These are phyloP conservation scores for Penicillium psychrofluorescens DNA, from an alignment of 495 filamentous ascomycete species.

Conservation along the genomic window DNA sequence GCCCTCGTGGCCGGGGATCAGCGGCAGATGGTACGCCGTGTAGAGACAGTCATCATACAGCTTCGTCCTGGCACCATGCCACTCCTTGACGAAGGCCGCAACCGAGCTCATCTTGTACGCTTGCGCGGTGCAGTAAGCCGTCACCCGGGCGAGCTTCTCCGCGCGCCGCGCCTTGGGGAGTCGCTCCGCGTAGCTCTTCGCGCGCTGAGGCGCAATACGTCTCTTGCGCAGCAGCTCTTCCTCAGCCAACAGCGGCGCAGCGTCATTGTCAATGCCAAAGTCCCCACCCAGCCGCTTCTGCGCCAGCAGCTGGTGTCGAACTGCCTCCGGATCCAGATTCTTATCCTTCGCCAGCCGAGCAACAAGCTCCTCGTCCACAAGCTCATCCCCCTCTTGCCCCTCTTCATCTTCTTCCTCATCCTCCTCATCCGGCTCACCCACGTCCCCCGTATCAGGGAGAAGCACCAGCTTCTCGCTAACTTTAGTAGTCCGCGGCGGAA, in stretches of 20 bases:
- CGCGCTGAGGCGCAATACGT: slow-evolving; percentile 50
- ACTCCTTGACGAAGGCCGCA: slow-evolving; percentile 78
- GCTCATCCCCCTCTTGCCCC: slow-evolving; percentile 38
- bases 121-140: slow-evolving; percentile 95
- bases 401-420: slow-evolving; percentile 25
- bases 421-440: slow-evolving; percentile 19
- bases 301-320: slow-evolving; percentile 27
- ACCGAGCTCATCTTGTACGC: slow-evolving; percentile 81
- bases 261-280: slow-evolving; percentile 54
- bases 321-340: slow-evolving; percentile 30
- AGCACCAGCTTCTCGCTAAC: slow-evolving; percentile 92
- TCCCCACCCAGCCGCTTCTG: slow-evolving; percentile 37
- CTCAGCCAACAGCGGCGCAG: slow-evolving; percentile 68
- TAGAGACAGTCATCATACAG: slow-evolving; percentile 99
- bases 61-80: slow-evolving; percentile 91
- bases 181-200: slow-evolving; percentile 92
- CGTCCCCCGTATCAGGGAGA: slow-evolving; percentile 69
- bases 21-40: slow-evolving; percentile 84
- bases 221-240: slow-evolving; percentile 63
- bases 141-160: slow-evolving; percentile 82
- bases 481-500: slow-evolving; percentile 84
- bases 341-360: slow-evolving; percentile 28
- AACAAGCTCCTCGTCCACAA: slow-evolving; percentile 43
- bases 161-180: slow-evolving; percentile 82
- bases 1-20: slow-evolving; percentile 78